A percentile compares a stretch with the other conserved stretches of the same genome.
Evolutionary conservation across 345 rosid species (phyloP).

Genomic region (Adansonia digitata): DNA sequence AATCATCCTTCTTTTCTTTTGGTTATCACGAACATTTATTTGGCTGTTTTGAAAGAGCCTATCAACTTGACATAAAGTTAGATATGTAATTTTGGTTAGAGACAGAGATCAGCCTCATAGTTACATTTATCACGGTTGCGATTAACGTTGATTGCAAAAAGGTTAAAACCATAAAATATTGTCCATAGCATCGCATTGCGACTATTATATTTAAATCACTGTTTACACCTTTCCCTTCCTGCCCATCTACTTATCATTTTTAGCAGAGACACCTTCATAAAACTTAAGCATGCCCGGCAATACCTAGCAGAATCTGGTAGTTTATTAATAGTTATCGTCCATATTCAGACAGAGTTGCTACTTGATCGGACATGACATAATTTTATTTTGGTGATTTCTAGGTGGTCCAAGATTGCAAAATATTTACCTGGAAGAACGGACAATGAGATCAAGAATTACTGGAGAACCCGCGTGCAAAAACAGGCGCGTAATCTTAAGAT

Average conservation of each 20-base stretch:
- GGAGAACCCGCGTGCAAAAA: conserved; percentile 72
- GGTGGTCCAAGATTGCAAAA: conserved; percentile 75
- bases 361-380: not conserved
- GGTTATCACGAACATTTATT: too few species aligned
- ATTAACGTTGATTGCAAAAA: too few species aligned
- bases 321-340: not conserved
- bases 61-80: not conserved
- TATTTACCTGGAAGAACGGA: conserved; percentile 74
- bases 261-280: not conserved
- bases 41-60: too few species aligned
- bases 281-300: not conserved
- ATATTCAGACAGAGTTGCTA: not conserved
- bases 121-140: too few species aligned
- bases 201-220: too few species aligned
- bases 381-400: not conserved
- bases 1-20: too few species aligned
- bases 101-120: not conserved
- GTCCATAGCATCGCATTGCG: too few species aligned
- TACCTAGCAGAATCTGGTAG: not conserved
- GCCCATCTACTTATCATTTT: too few species aligned
- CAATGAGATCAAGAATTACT: conserved; percentile 69
- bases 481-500: conserved; percentile 54
- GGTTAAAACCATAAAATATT: too few species aligned
- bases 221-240: too few species aligned
- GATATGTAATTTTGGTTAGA: not conserved